Evolutionary conservation across 73 alveolate species (phyloP), one percentile per base, ranked within the genome.

Genomic region (Paramecium sexaurelia): DNA sequence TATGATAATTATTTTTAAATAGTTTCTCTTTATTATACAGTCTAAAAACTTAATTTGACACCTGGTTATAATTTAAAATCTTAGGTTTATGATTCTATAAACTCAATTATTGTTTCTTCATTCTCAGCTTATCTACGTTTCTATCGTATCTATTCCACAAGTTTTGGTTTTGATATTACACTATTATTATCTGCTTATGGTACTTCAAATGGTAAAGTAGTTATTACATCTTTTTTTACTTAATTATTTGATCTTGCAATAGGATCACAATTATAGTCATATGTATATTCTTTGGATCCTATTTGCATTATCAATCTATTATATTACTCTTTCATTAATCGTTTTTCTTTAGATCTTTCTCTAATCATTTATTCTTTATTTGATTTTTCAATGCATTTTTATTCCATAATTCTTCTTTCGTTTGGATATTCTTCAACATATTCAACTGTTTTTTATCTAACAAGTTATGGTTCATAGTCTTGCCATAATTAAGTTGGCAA

Each of bases 181-280:
- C 22, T 8, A 41, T 37, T 78, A 40, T 24, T 33, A 24, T 78
- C 55, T 20, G 20, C 19, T 19, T 11, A 40, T n/a, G 90, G 90
- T 24, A 41, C 71, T 41, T 37, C 56, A 71, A 35, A 78, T 36
- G 90, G 71, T 7, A 40, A 43, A 1, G 45, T 78, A 37, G 36
- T 41, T 11, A 40, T 22, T 6, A 78, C 29, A 9, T 78, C 55
- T 11, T 22, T 22, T 41, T 2, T 78, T 0, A 13, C 24, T 39
- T 37, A 24, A 40, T 39, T 78, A 6, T 78, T 39, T 8, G 43
- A 29, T 78, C 43, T 41, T 29, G 55, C 71, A 41, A 78, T 24
- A 24, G 90, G 90, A 29, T 78, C 68, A 41, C 90, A 78, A 45
- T 78, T 43, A 15, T 78, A 78, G 24, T 78, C 90, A 26, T 41